Evolutionary conservation across 2,329 filamentous ascomycete species (phyloP).

Genomic region (Alternaria arbusti): DNA sequence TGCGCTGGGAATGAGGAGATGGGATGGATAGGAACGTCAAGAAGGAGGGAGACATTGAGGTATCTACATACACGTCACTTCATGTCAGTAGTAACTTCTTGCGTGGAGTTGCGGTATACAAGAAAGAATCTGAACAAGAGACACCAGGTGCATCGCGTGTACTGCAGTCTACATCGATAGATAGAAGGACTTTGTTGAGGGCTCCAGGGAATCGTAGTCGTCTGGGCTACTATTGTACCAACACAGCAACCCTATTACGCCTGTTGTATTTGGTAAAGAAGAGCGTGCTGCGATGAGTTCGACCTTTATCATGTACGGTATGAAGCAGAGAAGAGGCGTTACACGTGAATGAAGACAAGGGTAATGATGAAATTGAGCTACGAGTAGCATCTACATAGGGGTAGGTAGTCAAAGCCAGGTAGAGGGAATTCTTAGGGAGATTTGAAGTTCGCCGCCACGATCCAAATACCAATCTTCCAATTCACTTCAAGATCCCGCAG

Average conservation of each 20-base stretch:
- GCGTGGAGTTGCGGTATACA: neutral
- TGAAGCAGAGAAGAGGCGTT: neutral
- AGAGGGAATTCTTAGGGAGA: neutral
- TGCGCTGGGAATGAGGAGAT: neutral
- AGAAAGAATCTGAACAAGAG: neutral
- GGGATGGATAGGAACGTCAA: neutral
- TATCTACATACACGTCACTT: neutral
- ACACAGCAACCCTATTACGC: neutral
- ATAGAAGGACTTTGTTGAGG: neutral
- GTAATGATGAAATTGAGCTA: neutral
- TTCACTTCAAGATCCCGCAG: conserved; percentile 11
- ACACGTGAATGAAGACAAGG: neutral
- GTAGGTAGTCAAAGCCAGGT: neutral
- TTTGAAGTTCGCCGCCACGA: conserved; percentile 5
- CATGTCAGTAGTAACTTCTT: neutral
- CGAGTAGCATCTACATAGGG: neutral
- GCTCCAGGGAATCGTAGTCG: neutral
- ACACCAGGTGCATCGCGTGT: neutral
- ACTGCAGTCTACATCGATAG: neutral
- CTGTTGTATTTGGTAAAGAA: neutral
- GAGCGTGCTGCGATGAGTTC: neutral
- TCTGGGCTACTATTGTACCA: neutral
- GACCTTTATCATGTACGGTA: neutral
- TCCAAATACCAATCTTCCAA: conserved; percentile 3
- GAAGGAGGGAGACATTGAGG: neutral